A percentile compares a stretch with the other conserved stretches of the same genome.
Evolutionary conservation across 148 eudicot species (phyloP).

Genomic region (Limonium bicolor): DNA sequence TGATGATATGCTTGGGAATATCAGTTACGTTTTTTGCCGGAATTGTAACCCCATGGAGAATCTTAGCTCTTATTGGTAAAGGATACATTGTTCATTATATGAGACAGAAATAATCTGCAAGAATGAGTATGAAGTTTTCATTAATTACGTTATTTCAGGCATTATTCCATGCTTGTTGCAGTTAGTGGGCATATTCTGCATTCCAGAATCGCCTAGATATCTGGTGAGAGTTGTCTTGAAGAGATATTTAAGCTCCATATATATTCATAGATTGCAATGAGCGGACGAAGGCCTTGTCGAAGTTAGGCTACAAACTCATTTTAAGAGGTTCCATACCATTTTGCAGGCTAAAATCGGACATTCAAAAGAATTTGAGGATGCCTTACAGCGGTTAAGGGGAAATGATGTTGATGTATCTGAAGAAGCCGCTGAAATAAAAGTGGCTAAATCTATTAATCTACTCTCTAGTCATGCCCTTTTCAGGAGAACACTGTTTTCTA

Average conservation of each 20-base stretch:
- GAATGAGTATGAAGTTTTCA: neutral
- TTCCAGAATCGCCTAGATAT: slow-evolving; percentile 32
- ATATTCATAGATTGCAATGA: no score
- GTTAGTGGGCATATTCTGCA: slow-evolving; percentile 16
- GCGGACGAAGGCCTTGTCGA: no score
- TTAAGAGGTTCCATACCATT: neutral
- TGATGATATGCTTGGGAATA: slow-evolving; percentile 10
- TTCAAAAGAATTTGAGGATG: slow-evolving; percentile 14
- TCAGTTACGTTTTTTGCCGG: slow-evolving; percentile 14
- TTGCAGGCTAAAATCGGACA: slow-evolving; percentile 16
- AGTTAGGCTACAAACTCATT: neutral
- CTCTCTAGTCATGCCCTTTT: no score
- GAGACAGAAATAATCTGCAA: neutral
- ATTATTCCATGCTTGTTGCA: slow-evolving; percentile 19
- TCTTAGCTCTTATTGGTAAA: slow-evolving; percentile 19
- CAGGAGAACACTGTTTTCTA: neutral
- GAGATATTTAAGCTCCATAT: neutral
- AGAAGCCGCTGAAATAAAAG: slow-evolving; percentile 26
- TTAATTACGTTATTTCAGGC: slow-evolving; percentile 7
- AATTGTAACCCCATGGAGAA: slow-evolving; percentile 18
- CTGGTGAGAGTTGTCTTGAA: slow-evolving; percentile 14
- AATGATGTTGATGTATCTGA: slow-evolving; percentile 7
- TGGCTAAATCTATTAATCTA: no score
- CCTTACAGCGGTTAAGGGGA: slow-evolving; percentile 23
- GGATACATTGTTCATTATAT: neutral